phyloP scores from a whole-genome alignment of 306 rosid genomes.

The Quercus mongolica region DNA sequence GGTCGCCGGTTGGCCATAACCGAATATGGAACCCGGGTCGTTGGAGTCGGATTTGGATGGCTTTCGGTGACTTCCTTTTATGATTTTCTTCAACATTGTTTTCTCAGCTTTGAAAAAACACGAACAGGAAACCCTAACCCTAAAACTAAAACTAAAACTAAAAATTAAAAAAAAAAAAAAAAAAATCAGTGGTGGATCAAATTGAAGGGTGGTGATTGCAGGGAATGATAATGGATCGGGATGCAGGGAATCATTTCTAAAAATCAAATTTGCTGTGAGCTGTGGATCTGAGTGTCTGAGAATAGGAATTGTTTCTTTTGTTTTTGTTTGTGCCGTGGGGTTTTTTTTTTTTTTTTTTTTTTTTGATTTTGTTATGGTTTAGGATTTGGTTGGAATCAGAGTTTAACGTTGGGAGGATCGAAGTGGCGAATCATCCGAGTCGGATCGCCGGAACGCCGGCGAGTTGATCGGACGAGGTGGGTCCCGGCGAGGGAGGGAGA shows the following conservation, averaged over 20 bases:
- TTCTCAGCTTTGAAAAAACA: background rate
- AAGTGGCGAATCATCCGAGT: slow-evolving; percentile 40
- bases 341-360: too few species aligned
- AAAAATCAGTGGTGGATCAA: slow-evolving; percentile 9
- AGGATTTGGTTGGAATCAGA: slow-evolving; percentile 5
- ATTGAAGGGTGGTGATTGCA: slow-evolving; percentile 8
- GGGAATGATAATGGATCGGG: slow-evolving; percentile 15
- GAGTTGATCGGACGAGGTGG: slow-evolving; percentile 29
- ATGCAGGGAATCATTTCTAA: slow-evolving; percentile 15
- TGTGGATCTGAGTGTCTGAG: too few species aligned
- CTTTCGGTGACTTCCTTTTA: slow-evolving; percentile 78
- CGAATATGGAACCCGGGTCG: slow-evolving; percentile 45
- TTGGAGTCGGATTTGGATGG: slow-evolving; percentile 77
- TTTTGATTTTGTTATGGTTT: too few species aligned
- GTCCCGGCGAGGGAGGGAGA: slow-evolving; percentile 54
- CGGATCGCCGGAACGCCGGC: slow-evolving; percentile 50
- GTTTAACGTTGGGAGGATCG: slow-evolving; percentile 33
- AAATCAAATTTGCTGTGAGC: too few species aligned
- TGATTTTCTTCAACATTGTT: slow-evolving; percentile 83
- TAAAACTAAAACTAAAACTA: slow-evolving; percentile 20
- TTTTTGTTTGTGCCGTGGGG: too few species aligned
- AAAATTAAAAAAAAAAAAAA: too few species aligned
- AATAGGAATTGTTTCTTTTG: too few species aligned
- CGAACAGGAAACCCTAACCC: slow-evolving; percentile 52
- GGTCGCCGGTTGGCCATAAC: slow-evolving; percentile 33